These are phyloP conservation scores for Gossypioides kirkii DNA, from an alignment of 345 rosid genomes.

Conservation along the genomic window DNA sequence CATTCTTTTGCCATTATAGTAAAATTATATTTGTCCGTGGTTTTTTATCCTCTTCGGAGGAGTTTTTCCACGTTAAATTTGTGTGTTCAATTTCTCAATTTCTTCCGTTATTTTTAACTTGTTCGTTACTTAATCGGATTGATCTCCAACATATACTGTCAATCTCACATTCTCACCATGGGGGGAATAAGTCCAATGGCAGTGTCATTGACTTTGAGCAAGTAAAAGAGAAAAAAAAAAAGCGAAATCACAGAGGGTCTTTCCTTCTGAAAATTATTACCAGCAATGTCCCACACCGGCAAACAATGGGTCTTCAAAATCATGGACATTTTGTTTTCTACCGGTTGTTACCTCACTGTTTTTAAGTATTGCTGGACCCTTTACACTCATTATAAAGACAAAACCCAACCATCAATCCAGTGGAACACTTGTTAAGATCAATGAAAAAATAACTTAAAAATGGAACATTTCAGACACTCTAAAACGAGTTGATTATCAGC, in stretches of 20 bases:
- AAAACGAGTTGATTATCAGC: background rate
- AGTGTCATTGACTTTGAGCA: too few species aligned
- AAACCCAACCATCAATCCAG: background rate
- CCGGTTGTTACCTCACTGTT: conserved; percentile 3
- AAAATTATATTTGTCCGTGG: too few species aligned
- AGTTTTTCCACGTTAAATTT: too few species aligned
- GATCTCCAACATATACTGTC: too few species aligned
- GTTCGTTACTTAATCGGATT: too few species aligned
- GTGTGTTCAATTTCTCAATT: too few species aligned
- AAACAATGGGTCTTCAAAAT: conserved; percentile 4
- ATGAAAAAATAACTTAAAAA: background rate
- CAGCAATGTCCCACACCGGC: conserved; percentile 9
- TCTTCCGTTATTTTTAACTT: too few species aligned
- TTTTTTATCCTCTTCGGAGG: too few species aligned
- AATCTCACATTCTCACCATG: too few species aligned
- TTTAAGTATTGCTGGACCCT: conserved; percentile 1
- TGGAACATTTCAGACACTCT: background rate
- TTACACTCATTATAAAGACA: background rate
- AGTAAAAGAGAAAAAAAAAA: too few species aligned
- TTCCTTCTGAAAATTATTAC: background rate
- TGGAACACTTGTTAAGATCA: background rate
- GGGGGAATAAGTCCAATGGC: background rate
- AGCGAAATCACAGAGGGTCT: background rate
- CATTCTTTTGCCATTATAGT: too few species aligned
- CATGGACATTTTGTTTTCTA: conserved; percentile 9